Percentiles rank a stretch among this genome's conserved stretches.
Evolutionary conservation across 257 asterid genomes (phyloP).

Genomic region (Petrea volubilis): DNA sequence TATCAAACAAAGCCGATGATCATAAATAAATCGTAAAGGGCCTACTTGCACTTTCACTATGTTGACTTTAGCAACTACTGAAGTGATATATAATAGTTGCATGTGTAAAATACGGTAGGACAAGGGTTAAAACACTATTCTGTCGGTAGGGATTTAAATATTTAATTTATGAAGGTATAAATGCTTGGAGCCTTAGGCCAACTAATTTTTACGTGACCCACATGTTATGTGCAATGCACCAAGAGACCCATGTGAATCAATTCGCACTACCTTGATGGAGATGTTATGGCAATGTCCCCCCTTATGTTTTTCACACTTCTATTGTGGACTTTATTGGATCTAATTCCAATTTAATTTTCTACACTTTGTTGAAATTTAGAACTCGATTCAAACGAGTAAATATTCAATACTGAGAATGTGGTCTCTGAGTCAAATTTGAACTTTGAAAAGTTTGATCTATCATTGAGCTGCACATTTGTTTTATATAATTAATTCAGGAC

Average conservation of each 20-base stretch:
- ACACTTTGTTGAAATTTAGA: background rate
- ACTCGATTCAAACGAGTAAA: background rate
- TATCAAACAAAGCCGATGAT: no score
- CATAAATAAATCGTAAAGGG: no score
- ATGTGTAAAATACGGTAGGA: background rate
- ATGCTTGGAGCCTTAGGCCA: conserved; percentile 31
- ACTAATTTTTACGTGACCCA: conserved; percentile 23
- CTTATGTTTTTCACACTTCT: background rate
- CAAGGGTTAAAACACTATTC: conserved; percentile 3
- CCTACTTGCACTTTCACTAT: no score
- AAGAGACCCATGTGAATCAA: conserved; percentile 32
- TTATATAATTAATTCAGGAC: no score
- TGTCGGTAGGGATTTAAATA: conserved; percentile 33
- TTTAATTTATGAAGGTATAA: background rate
- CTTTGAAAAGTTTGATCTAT: no score
- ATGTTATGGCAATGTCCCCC: conserved; percentile 3
- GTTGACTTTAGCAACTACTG: no score
- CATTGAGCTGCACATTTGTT: no score
- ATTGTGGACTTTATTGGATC: background rate
- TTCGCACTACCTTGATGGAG: conserved; percentile 10
- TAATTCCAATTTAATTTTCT: background rate
- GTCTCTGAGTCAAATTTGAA: no score
- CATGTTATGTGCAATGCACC: conserved; percentile 18
- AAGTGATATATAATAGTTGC: background rate
- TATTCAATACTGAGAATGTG: background rate